Evolutionary conservation across 495 filamentous ascomycete species (phyloP), one percentile per base, ranked within the genome.

Genomic region (Penicillium ucsense): DNA sequence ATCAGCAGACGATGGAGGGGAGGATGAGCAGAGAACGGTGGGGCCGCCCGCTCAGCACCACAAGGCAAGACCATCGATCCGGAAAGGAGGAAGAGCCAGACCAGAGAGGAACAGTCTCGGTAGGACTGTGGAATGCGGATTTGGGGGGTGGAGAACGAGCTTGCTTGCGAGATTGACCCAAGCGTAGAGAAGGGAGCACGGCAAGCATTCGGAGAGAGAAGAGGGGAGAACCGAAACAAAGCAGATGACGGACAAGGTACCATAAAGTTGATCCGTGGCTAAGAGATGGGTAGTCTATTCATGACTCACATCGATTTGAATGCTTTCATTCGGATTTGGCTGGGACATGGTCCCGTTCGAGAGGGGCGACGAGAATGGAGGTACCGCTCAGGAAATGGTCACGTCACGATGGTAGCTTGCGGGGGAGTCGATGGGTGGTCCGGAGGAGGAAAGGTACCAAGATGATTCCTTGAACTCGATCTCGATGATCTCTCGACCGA

Each of bases 261-360:
- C 20, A 20, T 20, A 20, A 2, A 20, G 20, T 20, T 20, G 20
- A 20, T 20, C 20, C 20, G 20, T 20, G 20, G 20, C 20, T 2
- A 20, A 2, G 20, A 20, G 20, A 20, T 20, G 20, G 20, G 20
- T 20, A 20, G 20, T 20, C 20, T 20, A 2, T 20, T 2, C 20
- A 38, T 7, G 6, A 6, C 63, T 64, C 63, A 71, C 68, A 59
- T 71, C 68, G 42, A 68, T 50, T 34, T 63, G 60, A 31, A 71
- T 71, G 35, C 57, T 59, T 47, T 68, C 65, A 34, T 65, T 29
- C 35, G 53, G 45, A 41, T 65, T 65, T 44, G 65, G 65, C 28
- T 62, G 62, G 39, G 61, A 50, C 66, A 70, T 70, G 45, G 30
- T 20, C 50, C 11, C 32, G 34, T 38, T 8, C 29, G 38, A 41